phyloP scores from a whole-genome alignment of 164 flowering plant genomes.

The Kalanchoe fedtschenkoi region DNA sequence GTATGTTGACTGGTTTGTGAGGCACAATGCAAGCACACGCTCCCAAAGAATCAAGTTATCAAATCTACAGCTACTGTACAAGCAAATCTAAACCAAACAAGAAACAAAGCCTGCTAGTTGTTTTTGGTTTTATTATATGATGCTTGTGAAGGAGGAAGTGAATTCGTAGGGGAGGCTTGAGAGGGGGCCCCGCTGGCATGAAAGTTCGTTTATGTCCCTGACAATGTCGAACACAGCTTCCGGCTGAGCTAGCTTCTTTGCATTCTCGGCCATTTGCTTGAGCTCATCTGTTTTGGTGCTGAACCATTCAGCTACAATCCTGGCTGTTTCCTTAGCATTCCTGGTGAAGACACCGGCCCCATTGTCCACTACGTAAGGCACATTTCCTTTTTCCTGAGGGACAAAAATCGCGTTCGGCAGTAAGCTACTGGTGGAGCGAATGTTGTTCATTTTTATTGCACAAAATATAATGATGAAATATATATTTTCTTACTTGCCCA shows the following conservation, averaged over 20 bases:
- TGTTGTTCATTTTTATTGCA: too few relatives aligned
- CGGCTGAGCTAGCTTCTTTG: conserved; percentile 82
- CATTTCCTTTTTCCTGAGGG: conserved; percentile 80
- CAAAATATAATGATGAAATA: too few relatives aligned
- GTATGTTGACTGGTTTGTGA: too few relatives aligned
- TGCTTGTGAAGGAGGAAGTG: conserved; percentile 61
- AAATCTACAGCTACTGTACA: conserved; percentile 25
- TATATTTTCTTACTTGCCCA: conserved; percentile 58
- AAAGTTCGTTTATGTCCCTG: conserved; percentile 74
- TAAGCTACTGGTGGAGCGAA: too few relatives aligned
- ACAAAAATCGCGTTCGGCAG: too few relatives aligned
- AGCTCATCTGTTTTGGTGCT: conserved; percentile 71
- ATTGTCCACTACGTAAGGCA: conserved; percentile 92
- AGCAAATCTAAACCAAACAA: background rate
- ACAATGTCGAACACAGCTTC: conserved; percentile 94
- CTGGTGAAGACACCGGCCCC: conserved; percentile 91
- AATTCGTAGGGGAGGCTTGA: conserved; percentile 50
- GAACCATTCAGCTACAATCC: conserved; percentile 79
- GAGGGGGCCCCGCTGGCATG: conserved; percentile 51
- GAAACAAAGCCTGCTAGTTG: background rate
- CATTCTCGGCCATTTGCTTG: conserved; percentile 70
- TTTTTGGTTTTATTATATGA: conserved; percentile 23
- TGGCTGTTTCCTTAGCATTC: conserved; percentile 76
- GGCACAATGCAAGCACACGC: conserved; percentile 8
- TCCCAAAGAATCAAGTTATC: conserved; percentile 29